Evolutionary conservation across 1,284 basidiomycete species (phyloP), one percentile per base, ranked within the genome.

Genomic region (Amylostereum areolatum): DNA sequence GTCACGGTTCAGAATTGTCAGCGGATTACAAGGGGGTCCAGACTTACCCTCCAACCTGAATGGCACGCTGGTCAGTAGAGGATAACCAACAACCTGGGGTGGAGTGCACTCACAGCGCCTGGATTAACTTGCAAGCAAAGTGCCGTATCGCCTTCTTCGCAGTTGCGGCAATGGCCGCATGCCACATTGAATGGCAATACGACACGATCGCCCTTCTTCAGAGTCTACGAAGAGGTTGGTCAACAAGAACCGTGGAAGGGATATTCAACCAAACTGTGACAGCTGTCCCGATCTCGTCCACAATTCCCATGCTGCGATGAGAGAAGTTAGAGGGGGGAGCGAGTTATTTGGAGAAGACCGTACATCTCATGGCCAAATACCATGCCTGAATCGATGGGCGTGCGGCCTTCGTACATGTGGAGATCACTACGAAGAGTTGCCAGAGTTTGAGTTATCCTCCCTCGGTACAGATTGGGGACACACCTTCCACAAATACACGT

Each of bases 121-220:
- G 77, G 77, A 52, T 79, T 80, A 10, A 78, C 74, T 46, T 71
- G 58, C 3, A 73, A 77, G 55, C 77, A 80, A 57, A 77, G 79
- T 1, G 73, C 76, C 5, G 75, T 73, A 34, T 57, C 68, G 29
- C 73, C 69, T 57, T 73, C 69, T 50, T 78, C 75, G 55, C 77
- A 79, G 56, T 79, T 79, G 49, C 67, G 55, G 63, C 77, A 79
- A 34, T 74, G 70, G 10, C 77, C 77, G 52, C 77, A 77, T 1
- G 74, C 74, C 18, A 80, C 76, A 48, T 78, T 78, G 65, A 78
- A 78, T 0, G 75, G 77, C 68, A 78, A 74, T 18, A 77, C 74
- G 28, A 77, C 74, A 31, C 75, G 69, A 52, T 77, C 75, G n/a
- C 73, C 75, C 52, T 71, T 72, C 61, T 74, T 72, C 34, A 77